These are phyloP conservation scores for Apiospora malaysiana DNA, from an alignment of 2,329 filamentous ascomycete genomes.

Conservation along the genomic window DNA sequence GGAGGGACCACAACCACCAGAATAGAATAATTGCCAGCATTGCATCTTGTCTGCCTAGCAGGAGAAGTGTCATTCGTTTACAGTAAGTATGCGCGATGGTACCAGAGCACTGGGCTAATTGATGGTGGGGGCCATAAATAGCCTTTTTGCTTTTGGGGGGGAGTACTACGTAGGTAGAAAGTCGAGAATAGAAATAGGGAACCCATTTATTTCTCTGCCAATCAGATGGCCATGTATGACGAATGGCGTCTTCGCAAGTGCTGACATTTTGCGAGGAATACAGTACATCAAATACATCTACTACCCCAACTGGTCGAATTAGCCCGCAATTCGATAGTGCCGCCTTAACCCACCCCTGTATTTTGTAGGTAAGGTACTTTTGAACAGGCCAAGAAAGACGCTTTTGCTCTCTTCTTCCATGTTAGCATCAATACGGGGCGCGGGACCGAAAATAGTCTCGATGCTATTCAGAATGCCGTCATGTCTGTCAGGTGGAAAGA, in stretches of 20 bases:
- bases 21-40: background rate
- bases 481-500: background rate
- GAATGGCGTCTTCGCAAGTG: constrained; percentile 1
- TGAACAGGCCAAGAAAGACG: background rate
- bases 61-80: constrained; percentile 8
- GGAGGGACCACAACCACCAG: background rate
- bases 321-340: constrained; percentile 2
- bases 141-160: background rate
- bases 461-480: background rate
- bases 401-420: background rate
- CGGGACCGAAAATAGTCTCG: background rate
- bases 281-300: background rate
- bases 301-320: constrained; percentile 3
- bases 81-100: constrained; percentile 6
- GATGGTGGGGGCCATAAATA: constrained; percentile 17
- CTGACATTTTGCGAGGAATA: background rate
- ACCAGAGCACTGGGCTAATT: background rate
- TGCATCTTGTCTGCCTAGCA: background rate
- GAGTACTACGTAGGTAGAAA: no score
- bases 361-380: background rate
- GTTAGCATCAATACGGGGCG: background rate
- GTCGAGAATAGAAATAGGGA: background rate
- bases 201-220: constrained; percentile 10
- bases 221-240: background rate
- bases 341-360: background rate